A percentile compares a stretch with the other conserved stretches of the same genome.
These are phyloP conservation scores for Licmophora abbreviata DNA, from an alignment of 108 stramenopile species.

Conservation along the genomic window DNA sequence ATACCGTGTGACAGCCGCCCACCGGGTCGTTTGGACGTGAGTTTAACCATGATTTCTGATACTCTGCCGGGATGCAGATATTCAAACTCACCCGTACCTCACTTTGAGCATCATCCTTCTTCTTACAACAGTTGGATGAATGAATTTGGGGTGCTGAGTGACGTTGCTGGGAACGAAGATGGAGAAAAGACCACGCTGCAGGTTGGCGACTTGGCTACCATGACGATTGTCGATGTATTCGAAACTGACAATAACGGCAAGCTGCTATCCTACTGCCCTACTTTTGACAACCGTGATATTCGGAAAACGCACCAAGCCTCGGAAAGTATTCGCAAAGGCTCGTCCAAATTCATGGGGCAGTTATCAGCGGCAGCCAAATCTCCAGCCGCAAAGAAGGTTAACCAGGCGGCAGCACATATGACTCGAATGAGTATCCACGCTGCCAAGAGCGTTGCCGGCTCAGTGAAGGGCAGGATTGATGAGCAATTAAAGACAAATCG, in stretches of 20 bases:
- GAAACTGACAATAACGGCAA: slow-evolving; percentile 80
- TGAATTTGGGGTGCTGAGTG: slow-evolving; percentile 52
- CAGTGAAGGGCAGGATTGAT: slow-evolving; percentile 32
- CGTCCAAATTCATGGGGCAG: slow-evolving; percentile 34
- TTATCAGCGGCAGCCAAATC: slow-evolving; percentile 48
- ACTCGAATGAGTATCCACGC: slow-evolving; percentile 27
- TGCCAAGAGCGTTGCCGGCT: slow-evolving; percentile 25
- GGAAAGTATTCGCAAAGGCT: slow-evolving; percentile 61
- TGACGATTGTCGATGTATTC: slow-evolving; percentile 89
- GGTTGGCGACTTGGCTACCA: slow-evolving; percentile 73
- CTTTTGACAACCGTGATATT: slow-evolving; percentile 80
- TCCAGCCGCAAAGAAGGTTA: slow-evolving; percentile 54
- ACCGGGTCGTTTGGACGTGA: slow-evolving; percentile 80
- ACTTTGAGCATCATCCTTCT: neutral
- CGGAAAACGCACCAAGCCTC: slow-evolving; percentile 66
- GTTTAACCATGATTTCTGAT: neutral
- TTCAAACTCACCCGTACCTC: no score
- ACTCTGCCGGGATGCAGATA: neutral
- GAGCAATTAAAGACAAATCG: slow-evolving; percentile 29
- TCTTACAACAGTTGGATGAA: slow-evolving; percentile 62
- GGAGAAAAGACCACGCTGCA: slow-evolving; percentile 37
- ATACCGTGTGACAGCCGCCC: slow-evolving; percentile 83
- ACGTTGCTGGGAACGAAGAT: slow-evolving; percentile 8
- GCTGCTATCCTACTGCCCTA: slow-evolving; percentile 79
- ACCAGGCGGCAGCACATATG: slow-evolving; percentile 29